A percentile compares a stretch with the other conserved stretches of the same genome.
Conservation (phyloP, 1,139 yeast genomes). For the Zygosaccharomyces sapae region DNA sequence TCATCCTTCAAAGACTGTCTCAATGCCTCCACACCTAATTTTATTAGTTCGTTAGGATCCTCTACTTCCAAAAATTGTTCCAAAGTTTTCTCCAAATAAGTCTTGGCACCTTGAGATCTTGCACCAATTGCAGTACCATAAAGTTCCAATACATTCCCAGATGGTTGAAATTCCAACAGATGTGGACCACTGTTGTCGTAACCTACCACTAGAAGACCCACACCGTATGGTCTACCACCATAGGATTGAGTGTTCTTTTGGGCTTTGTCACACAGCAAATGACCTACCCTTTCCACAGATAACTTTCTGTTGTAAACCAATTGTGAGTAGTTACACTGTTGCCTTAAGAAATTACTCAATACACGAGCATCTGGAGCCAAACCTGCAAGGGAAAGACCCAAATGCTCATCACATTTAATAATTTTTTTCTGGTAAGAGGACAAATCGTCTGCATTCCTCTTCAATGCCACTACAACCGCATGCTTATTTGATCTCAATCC, state of each 20-base stretch:
- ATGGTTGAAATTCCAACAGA: constrained; percentile 89
- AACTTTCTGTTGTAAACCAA: constrained; percentile 87
- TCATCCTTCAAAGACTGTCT: constrained; percentile 95
- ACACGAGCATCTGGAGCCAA: constrained; percentile 98
- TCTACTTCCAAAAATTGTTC: constrained; percentile 59
- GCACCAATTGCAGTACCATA: constrained; percentile 97
- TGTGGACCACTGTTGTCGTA: constrained; percentile 93
- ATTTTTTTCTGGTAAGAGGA: constrained; percentile 95
- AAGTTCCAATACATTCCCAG: constrained; percentile 89
- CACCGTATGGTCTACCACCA: constrained; percentile 97
- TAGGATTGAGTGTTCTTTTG: constrained; percentile 94
- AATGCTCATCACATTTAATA: constrained; percentile 84
- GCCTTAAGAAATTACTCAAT: constrained; percentile 79
- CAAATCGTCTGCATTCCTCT: constrained; percentile 93
- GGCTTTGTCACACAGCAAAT: constrained; percentile 90
- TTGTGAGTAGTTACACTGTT: constrained; percentile 84
- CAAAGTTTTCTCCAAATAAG: constrained; percentile 83
- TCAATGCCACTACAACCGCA: constrained; percentile 88
- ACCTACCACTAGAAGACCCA: constrained; percentile 88
- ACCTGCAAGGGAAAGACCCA: constrained; percentile 95
- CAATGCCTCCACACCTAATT: constrained; percentile 84
- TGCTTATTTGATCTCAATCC: constrained; percentile 83
- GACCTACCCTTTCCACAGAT: constrained; percentile 81
- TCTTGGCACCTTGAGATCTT: constrained; percentile 95
- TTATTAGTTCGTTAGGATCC: constrained; percentile 67